Percentiles rank a stretch among this genome's conserved stretches.
These are phyloP conservation scores for Pseudopyricularia cyperi DNA, from an alignment of 2,329 filamentous ascomycete genomes.

Conservation along the genomic window DNA sequence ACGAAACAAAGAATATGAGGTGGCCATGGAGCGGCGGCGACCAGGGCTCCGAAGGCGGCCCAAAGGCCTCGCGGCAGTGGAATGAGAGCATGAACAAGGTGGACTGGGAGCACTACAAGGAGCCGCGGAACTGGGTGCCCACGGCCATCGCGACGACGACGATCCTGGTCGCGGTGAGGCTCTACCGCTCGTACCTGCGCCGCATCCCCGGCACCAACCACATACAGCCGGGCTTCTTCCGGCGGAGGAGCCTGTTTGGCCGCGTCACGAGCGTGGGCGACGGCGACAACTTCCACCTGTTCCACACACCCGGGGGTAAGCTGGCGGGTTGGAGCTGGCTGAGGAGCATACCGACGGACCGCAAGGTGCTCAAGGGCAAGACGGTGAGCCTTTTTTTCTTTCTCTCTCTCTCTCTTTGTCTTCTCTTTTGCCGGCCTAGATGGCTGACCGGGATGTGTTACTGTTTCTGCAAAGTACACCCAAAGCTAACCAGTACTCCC, in stretches of 20 bases:
- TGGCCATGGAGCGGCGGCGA: slow-evolving; percentile 1
- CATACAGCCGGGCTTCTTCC: slow-evolving; percentile 63
- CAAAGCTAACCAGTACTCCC: neutral
- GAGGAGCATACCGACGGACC: slow-evolving; percentile 57
- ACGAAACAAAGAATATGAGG: neutral
- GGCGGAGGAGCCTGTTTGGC: slow-evolving; percentile 66
- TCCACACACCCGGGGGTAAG: slow-evolving; percentile 85
- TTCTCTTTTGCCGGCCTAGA: neutral
- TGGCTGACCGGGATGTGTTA: slow-evolving; percentile 3
- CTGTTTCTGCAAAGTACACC: no score
- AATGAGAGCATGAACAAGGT: slow-evolving; percentile 27
- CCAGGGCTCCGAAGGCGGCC: neutral
- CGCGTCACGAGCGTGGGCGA: slow-evolving; percentile 89
- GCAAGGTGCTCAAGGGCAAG: slow-evolving; percentile 56
- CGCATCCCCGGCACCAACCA: slow-evolving; percentile 68
- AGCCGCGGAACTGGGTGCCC: slow-evolving; percentile 39
- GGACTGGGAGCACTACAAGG: slow-evolving; percentile 40
- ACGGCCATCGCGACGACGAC: slow-evolving; percentile 41
- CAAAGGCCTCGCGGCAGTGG: slow-evolving; percentile 20
- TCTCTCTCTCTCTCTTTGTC: neutral
- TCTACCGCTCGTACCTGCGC: slow-evolving; percentile 68
- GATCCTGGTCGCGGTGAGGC: slow-evolving; percentile 36
- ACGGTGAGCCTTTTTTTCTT: slow-evolving; percentile 46
- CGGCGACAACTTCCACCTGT: slow-evolving; percentile 90
- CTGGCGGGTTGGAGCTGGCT: slow-evolving; percentile 88